A percentile compares a stretch with the other conserved stretches of the same genome.
Conservation (phyloP, 345 rosid genomes). For the Aquilaria yunnanensis region DNA sequence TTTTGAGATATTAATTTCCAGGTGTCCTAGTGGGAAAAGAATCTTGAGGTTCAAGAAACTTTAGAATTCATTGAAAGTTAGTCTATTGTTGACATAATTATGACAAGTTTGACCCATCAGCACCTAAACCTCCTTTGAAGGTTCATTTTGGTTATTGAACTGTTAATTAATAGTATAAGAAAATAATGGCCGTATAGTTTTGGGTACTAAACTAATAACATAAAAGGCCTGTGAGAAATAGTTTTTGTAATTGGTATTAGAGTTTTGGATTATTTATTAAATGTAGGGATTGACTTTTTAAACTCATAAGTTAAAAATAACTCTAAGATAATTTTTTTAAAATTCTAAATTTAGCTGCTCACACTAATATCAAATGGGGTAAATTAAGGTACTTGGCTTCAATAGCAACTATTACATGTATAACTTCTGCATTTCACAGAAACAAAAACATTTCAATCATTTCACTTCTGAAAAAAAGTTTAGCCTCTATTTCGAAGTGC, state of each 20-base stretch:
- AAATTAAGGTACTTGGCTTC: too few relatives aligned
- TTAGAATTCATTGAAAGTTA: neutral
- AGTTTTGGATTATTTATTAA: neutral
- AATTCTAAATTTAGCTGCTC: too few relatives aligned
- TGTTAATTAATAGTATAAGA: neutral
- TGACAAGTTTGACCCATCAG: neutral
- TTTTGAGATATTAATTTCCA: conserved; percentile 1
- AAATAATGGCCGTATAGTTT: neutral
- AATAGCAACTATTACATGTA: too few relatives aligned
- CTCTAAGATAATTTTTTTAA: too few relatives aligned
- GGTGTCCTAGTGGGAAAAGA: conserved; percentile 7
- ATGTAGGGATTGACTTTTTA: too few relatives aligned
- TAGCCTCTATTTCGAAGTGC: too few relatives aligned
- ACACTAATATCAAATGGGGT: too few relatives aligned
- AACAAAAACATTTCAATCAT: too few relatives aligned
- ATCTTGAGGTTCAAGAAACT: conserved; percentile 7
- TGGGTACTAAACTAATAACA: neutral
- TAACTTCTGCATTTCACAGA: too few relatives aligned
- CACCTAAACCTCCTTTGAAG: neutral
- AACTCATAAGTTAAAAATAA: too few relatives aligned
- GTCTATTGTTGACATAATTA: neutral
- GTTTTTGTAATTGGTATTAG: neutral
- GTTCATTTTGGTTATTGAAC: neutral
- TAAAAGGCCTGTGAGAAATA: neutral
- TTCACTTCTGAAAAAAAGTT: too few relatives aligned